A percentile compares a stretch with the other conserved stretches of the same genome.
These are phyloP conservation scores for Luffa acutangula DNA, from an alignment of 306 rosid species.

Conservation along the genomic window DNA sequence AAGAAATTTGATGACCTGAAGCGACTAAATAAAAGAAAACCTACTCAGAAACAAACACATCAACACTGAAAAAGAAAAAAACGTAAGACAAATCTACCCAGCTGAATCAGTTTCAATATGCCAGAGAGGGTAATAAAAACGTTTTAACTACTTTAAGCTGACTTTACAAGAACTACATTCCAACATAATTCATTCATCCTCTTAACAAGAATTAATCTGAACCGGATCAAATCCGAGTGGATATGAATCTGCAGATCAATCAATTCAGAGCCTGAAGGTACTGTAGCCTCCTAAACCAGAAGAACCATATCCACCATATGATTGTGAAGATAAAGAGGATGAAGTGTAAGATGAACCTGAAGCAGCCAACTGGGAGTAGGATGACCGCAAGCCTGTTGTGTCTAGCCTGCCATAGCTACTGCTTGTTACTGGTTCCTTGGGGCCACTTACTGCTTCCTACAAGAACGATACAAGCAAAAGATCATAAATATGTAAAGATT, in stretches of 20 bases:
- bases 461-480: neutral
- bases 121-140: neutral
- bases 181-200: slow-evolving; percentile 16
- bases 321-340: slow-evolving; percentile 56
- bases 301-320: slow-evolving; percentile 65
- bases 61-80: neutral
- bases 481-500: slow-evolving; percentile 7
- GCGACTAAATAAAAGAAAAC: neutral
- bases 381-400: slow-evolving; percentile 46
- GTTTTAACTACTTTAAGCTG: slow-evolving; percentile 13
- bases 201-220: slow-evolving; percentile 19
- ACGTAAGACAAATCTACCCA: slow-evolving; percentile 6
- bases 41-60: neutral
- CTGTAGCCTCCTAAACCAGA: slow-evolving; percentile 73
- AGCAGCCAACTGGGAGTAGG: slow-evolving; percentile 55
- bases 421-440: slow-evolving; percentile 49
- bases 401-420: slow-evolving; percentile 59
- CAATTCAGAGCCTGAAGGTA: slow-evolving; percentile 64
- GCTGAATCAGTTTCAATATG: neutral
- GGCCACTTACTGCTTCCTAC: slow-evolving; percentile 67
- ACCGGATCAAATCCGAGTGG: slow-evolving; percentile 4
- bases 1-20: neutral
- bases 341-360: slow-evolving; percentile 43
- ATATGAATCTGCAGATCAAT: slow-evolving; percentile 1
- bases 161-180: slow-evolving; percentile 24